phyloP scores from a whole-genome alignment of 2,329 filamentous ascomycete genomes.

The Penicillium occitanis region DNA sequence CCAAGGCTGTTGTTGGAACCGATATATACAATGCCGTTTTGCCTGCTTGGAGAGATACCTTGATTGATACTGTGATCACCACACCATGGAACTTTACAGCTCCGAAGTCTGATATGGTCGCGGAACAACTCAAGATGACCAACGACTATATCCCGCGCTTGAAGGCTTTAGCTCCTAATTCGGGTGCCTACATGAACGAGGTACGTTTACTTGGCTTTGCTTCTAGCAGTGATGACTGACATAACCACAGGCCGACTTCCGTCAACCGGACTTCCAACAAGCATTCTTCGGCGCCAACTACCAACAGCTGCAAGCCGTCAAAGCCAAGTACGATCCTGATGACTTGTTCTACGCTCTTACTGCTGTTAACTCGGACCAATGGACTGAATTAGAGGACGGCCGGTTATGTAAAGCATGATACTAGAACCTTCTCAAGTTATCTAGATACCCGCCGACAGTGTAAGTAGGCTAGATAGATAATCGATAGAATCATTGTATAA shows the following conservation, averaged over 20 bases:
- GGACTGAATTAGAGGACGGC: conserved; percentile 26
- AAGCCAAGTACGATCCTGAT: conserved; percentile 22
- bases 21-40: conserved; percentile 42
- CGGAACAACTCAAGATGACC: conserved; percentile 41
- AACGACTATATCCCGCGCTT: conserved; percentile 41
- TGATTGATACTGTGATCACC: conserved; percentile 39
- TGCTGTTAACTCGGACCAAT: conserved; percentile 42
- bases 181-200: conserved; percentile 45
- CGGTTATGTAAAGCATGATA: conserved; percentile 14
- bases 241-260: conserved; percentile 25
- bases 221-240: background rate
- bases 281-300: conserved; percentile 23
- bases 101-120: conserved; percentile 38
- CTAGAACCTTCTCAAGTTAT: too few species aligned
- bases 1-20: conserved; percentile 36
- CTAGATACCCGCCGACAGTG: background rate
- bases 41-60: conserved; percentile 40
- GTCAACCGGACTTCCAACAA: conserved; percentile 20
- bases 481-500: background rate
- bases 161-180: conserved; percentile 40
- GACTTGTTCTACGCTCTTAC: conserved; percentile 44
- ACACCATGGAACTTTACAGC: conserved; percentile 42
- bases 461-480: background rate
- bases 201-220: background rate
- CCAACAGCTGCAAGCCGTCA: conserved; percentile 12